Evolutionary conservation across 331 rosid genomes (phyloP).

Genomic region (Acacia pycnantha): DNA sequence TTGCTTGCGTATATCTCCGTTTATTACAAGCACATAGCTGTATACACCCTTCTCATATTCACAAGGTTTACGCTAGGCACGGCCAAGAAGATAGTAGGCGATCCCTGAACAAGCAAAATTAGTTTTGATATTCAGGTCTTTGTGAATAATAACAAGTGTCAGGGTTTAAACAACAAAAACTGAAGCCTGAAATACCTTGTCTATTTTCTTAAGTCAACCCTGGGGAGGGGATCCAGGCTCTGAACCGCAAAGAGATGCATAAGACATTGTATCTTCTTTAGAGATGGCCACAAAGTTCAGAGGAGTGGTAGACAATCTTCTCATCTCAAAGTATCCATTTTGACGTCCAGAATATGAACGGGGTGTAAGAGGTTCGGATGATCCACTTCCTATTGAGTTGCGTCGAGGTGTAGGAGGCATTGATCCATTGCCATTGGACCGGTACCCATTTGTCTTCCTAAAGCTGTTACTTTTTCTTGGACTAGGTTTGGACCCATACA

Average conservation of each 20-base stretch:
- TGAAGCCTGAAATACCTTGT: conserved; percentile 43
- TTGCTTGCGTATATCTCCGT: conserved; percentile 48
- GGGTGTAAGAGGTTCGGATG: conserved; percentile 83
- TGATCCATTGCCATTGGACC: conserved; percentile 78
- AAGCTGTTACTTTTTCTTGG: conserved; percentile 86
- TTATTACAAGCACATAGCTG: conserved; percentile 62
- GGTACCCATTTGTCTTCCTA: conserved; percentile 73
- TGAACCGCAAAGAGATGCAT: conserved; percentile 78
- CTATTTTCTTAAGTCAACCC: conserved; percentile 35
- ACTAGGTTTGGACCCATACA: conserved; percentile 91
- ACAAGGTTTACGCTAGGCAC: conserved; percentile 51
- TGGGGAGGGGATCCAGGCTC: conserved; percentile 93
- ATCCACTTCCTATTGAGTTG: conserved; percentile 62
- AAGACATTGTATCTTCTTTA: conserved; percentile 93
- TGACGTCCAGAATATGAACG: conserved; percentile 92
- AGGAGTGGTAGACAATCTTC: conserved; percentile 88
- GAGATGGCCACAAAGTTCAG: conserved; percentile 83
- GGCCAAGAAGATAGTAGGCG: conserved; percentile 33
- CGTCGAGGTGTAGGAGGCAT: conserved; percentile 95
- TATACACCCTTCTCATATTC: conserved; percentile 70
- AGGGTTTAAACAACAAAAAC: neutral
- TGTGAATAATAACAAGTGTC: neutral
- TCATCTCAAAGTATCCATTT: conserved; percentile 83
- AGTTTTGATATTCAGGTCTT: neutral
- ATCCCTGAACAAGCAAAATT: conserved; percentile 48